These are phyloP conservation scores for Purshia tridentata DNA, from an alignment of 306 rosid species.

Conservation along the genomic window DNA sequence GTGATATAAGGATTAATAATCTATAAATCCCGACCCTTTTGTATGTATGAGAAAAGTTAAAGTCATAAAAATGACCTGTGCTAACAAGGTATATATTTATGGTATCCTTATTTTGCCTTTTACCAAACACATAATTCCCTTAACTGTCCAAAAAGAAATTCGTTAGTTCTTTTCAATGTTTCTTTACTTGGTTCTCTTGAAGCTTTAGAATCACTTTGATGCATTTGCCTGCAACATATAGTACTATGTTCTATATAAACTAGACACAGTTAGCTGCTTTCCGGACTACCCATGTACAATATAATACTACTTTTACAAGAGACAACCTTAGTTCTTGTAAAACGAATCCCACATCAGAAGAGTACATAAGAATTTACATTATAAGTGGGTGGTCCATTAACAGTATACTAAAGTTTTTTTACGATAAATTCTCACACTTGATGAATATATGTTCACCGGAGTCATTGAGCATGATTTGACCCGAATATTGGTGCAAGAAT, in stretches of 20 bases:
- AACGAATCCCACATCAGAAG: too few species aligned
- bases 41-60: constrained; percentile 28
- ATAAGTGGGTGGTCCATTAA: too few species aligned
- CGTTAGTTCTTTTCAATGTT: constrained; percentile 45
- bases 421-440: too few species aligned
- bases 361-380: too few species aligned
- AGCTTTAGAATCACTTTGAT: constrained; percentile 49
- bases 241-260: constrained; percentile 19
- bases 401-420: too few species aligned
- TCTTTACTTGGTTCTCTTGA: constrained; percentile 22
- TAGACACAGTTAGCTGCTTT: constrained; percentile 11
- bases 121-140: constrained; percentile 26
- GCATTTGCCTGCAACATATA: constrained; percentile 11
- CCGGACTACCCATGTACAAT: constrained; percentile 10
- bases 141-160: constrained; percentile 67
- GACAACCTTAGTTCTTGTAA: constrained; percentile 21
- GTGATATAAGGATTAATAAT: constrained; percentile 15
- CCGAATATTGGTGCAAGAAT: too few species aligned
- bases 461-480: too few species aligned
- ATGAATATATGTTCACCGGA: too few species aligned
- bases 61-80: constrained; percentile 38
- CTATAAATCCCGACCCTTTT: background rate
- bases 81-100: constrained; percentile 15
- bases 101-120: constrained; percentile 38
- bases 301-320: constrained; percentile 25